These are phyloP conservation scores for Metarhizium sp. DNA, from an alignment of 2,329 filamentous ascomycete genomes.

Conservation along the genomic window DNA sequence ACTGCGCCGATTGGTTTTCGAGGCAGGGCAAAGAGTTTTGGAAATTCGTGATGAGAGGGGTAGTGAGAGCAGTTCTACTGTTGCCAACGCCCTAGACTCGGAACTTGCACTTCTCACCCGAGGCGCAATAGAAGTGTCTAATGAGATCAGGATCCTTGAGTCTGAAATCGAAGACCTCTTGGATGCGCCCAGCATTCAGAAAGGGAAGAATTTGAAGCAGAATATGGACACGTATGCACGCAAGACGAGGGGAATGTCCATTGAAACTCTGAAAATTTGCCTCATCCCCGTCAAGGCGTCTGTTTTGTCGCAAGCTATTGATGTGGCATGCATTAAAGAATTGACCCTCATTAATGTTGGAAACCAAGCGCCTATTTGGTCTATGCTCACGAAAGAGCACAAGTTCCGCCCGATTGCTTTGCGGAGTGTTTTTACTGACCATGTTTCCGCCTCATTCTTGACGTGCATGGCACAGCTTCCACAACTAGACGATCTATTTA, in stretches of 20 bases:
- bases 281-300: constrained; percentile 52
- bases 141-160: constrained; percentile 8
- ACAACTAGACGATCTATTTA: constrained; percentile 46
- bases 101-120: constrained; percentile 18
- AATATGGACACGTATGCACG: constrained; percentile 44
- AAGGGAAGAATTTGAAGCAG: constrained; percentile 12
- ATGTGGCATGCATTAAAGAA: constrained; percentile 44
- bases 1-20: constrained; percentile 4
- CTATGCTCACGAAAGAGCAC: constrained; percentile 45
- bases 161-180: constrained; percentile 5
- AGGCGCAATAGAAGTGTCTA: constrained; percentile 7
- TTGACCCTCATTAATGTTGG: constrained; percentile 57
- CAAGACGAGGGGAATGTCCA: constrained; percentile 45
- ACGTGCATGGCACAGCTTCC: constrained; percentile 42
- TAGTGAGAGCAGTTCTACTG: background rate
- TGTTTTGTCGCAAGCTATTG: constrained; percentile 45
- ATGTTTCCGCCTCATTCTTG: constrained; percentile 47
- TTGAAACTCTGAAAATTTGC: constrained; percentile 45
- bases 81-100: constrained; percentile 13
- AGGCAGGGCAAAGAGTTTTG: constrained; percentile 1
- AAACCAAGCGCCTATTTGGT: constrained; percentile 51
- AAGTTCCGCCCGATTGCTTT: constrained; percentile 39
- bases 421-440: constrained; percentile 52
- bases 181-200: background rate
- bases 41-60: constrained; percentile 4